Base-by-base conservation (phyloP, 1,139 yeast genomes). In the Arxiozyma bovina region DNA sequence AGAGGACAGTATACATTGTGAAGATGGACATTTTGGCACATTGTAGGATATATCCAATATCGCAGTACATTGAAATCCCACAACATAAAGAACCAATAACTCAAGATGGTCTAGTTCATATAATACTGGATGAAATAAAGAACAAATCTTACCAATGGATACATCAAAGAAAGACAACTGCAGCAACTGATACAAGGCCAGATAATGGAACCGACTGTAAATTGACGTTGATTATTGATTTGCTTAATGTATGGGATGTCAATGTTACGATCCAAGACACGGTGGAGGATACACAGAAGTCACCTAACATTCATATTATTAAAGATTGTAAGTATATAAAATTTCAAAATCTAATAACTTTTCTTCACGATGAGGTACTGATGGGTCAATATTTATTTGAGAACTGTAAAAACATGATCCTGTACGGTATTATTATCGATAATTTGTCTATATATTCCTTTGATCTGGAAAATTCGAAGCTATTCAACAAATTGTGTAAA, bases 361-460 rank as follows among this genome's bases (percentile, higher is more conserved):
- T 45, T 30, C 41, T 45, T 11, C 18, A 45, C 12, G 25, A 45
- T 45, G 41, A 45, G 22, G 7, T 45, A 20, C 34, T 22, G 9
- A 11, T 17, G 12, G 48, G 48, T 30, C 9, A 12, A 12, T 45
- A 11, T 27, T 30, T 45, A 8, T n/a, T n/a, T 15, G 17, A 45
- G 4, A 18, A 18, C 5, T 8, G 17, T 11, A 27, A 8, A n/a
- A 6, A 20, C 11, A 42, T 20, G 23, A 18, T 48, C 25, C 51
- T 67, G 45, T 52, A 59, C 3, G 68, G 70, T 8, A 60, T 68
- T 20, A 54, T 68, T 6, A 61, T 68, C 6, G 71, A 68, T 54
- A 68, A 67, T 53, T 45, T 68, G 11, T 67, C 71, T 0, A 66
- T 65, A 47, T 59, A 59, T 2, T 58, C 59, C 30, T 63, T 52